Percentiles rank a stretch among this genome's conserved stretches.
Conservation (phyloP, 768 basidiomycete genomes). For the Lentinula aciculospora region DNA sequence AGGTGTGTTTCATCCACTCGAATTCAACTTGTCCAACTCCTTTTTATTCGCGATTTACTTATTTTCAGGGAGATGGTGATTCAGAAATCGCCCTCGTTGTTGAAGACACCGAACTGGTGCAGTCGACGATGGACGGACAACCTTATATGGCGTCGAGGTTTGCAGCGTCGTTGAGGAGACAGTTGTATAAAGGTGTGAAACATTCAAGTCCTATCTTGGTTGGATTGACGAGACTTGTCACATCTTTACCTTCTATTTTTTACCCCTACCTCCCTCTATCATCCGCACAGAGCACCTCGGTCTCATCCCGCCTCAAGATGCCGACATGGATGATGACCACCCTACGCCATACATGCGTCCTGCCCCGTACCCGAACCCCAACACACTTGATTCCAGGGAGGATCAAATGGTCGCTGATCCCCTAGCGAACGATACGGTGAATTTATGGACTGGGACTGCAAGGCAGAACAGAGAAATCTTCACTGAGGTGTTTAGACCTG, state of each 20-base stretch:
- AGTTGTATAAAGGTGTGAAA: slow-evolving; percentile 76
- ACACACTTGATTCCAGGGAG: slow-evolving; percentile 53
- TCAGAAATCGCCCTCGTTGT: slow-evolving; percentile 93
- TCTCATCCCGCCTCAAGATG: slow-evolving; percentile 70
- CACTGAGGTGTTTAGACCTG: slow-evolving; percentile 80
- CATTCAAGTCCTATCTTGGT: too few relatives aligned
- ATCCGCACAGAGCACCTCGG: slow-evolving; percentile 85
- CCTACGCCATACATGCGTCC: slow-evolving; percentile 71
- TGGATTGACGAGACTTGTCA: too few relatives aligned
- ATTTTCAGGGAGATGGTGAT: slow-evolving; percentile 75
- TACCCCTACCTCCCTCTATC: too few relatives aligned
- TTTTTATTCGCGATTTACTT: too few relatives aligned
- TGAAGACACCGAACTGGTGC: slow-evolving; percentile 79
- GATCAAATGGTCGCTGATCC: slow-evolving; percentile 78
- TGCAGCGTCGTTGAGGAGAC: slow-evolving; percentile 77
- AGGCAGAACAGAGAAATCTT: slow-evolving; percentile 80
- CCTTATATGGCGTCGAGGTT: slow-evolving; percentile 72
- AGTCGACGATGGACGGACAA: slow-evolving; percentile 72
- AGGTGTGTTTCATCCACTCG: slow-evolving; percentile 43
- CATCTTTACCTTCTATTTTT: too few relatives aligned
- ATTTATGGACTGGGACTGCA: slow-evolving; percentile 68
- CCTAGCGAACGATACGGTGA: slow-evolving; percentile 50
- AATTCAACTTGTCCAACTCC: too few relatives aligned
- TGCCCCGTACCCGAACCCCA: slow-evolving; percentile 63
- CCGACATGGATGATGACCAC: slow-evolving; percentile 24